Percentiles rank a stretch among this genome's conserved stretches.
These are phyloP conservation scores for Sporothrix luriei DNA, from an alignment of 2,329 filamentous ascomycete genomes.

Conservation along the genomic window DNA sequence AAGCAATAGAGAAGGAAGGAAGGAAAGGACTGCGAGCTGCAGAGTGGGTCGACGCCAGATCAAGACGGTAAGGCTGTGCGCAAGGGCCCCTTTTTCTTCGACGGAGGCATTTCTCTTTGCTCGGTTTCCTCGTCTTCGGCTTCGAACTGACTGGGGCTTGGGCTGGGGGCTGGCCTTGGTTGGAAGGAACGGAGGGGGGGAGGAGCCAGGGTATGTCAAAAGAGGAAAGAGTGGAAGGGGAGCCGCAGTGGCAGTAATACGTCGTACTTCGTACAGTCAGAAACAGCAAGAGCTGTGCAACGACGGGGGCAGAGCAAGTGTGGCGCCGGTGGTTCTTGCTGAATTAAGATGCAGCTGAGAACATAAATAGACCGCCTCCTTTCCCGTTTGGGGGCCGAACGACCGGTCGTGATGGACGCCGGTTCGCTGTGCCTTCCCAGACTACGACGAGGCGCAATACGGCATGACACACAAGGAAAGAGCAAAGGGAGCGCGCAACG, in stretches of 20 bases:
- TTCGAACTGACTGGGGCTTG: not conserved
- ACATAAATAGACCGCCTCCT: not conserved
- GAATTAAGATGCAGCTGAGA: constrained; percentile 22
- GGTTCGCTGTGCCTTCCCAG: not conserved
- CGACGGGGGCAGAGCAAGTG: not conserved
- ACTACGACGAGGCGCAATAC: not conserved
- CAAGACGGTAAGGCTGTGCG: constrained; percentile 25
- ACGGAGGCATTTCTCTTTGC: not conserved
- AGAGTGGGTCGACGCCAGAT: constrained; percentile 14
- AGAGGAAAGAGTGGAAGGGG: constrained; percentile 2
- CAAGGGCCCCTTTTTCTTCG: not conserved
- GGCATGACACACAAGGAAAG: not conserved
- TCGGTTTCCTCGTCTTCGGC: too few species aligned
- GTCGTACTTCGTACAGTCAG: not conserved
- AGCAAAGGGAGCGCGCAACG: not conserved
- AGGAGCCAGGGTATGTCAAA: not conserved
- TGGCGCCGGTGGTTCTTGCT: not conserved
- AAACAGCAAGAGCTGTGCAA: constrained; percentile 6
- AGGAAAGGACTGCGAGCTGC: constrained; percentile 12
- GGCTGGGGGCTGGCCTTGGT: constrained; percentile 15
- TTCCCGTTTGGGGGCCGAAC: constrained; percentile 1
- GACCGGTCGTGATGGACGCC: not conserved
- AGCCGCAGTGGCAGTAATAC: not conserved
- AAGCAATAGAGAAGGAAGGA: constrained; percentile 3
- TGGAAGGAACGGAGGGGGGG: not conserved